Percentiles rank a stretch among this genome's conserved stretches.
phyloP scores from a whole-genome alignment of 768 basidiomycete species.

The Wakefieldia striispora region DNA sequence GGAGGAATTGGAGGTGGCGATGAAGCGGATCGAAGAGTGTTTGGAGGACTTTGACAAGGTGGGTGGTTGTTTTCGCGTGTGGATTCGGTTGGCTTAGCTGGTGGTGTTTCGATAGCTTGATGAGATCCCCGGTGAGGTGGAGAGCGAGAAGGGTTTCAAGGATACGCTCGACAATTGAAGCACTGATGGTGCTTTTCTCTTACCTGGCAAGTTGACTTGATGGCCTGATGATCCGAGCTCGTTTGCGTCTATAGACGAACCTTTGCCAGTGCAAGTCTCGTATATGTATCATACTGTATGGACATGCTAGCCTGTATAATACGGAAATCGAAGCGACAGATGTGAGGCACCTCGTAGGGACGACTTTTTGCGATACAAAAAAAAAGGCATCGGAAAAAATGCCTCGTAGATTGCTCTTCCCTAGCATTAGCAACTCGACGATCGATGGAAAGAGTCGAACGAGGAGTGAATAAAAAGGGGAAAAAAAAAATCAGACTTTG shows the following conservation, averaged over 20 bases:
- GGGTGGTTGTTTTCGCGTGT: constrained; percentile 17
- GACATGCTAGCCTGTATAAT: constrained; percentile 8
- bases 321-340: constrained; percentile 4
- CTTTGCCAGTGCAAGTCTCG: background rate
- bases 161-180: constrained; percentile 31
- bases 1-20: constrained; percentile 71
- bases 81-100: background rate
- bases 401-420: constrained; percentile 44
- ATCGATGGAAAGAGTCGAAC: constrained; percentile 41
- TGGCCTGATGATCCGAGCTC: background rate
- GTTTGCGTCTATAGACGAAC: background rate
- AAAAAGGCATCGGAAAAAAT: constrained; percentile 55
- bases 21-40: constrained; percentile 73
- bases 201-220: too few relatives aligned
- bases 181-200: background rate
- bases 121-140: constrained; percentile 63
- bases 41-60: constrained; percentile 81
- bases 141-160: constrained; percentile 57
- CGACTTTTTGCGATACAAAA: constrained; percentile 32
- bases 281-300: background rate
- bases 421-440: constrained; percentile 52
- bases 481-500: background rate
- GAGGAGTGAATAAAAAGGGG: constrained; percentile 47
- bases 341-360: constrained; percentile 70
- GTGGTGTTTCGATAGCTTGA: constrained; percentile 38